Evolutionary conservation across 495 filamentous ascomycete species (phyloP).

Genomic region (Neurospora sp.): DNA sequence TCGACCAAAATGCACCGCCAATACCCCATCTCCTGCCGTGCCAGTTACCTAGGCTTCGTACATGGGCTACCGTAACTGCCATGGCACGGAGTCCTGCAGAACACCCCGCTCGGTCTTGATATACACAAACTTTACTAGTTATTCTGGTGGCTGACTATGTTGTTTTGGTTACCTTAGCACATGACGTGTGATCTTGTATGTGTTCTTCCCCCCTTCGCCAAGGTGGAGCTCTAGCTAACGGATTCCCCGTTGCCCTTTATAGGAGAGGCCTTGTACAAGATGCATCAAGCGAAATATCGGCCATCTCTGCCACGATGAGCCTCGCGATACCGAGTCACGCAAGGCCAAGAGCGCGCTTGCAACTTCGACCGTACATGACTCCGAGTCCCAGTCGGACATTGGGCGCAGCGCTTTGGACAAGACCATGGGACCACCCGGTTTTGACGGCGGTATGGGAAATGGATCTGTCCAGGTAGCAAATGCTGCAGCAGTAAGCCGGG

Average conservation of each 20-base stretch:
- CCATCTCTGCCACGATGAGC: constrained; percentile 97
- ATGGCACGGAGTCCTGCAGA: neutral
- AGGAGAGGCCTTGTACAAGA: constrained; percentile 93
- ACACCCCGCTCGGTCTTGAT: neutral
- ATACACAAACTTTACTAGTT: constrained; percentile 1
- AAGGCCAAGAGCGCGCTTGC: constrained; percentile 59
- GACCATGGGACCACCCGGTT: constrained; percentile 33
- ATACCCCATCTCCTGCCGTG: constrained; percentile 12
- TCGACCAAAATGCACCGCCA: constrained; percentile 23
- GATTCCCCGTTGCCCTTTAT: constrained; percentile 13
- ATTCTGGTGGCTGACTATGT: constrained; percentile 23
- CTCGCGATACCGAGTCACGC: constrained; percentile 61
- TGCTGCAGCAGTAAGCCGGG: constrained; percentile 30
- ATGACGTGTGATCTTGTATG: constrained; percentile 99
- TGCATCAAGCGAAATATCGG: constrained; percentile 99
- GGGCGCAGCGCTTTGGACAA: constrained; percentile 32
- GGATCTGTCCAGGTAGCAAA: constrained; percentile 29
- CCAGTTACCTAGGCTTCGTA: neutral
- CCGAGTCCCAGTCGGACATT: constrained; percentile 29
- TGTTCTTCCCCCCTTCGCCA: constrained; percentile 30
- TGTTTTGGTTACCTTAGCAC: constrained; percentile 52
- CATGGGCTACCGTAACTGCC: neutral
- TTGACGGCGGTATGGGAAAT: constrained; percentile 24
- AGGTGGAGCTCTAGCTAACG: constrained; percentile 7
- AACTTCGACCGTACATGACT: constrained; percentile 47